Base-by-base conservation (phyloP, 23 red algal species). In the Rhodosorus marinus region DNA sequence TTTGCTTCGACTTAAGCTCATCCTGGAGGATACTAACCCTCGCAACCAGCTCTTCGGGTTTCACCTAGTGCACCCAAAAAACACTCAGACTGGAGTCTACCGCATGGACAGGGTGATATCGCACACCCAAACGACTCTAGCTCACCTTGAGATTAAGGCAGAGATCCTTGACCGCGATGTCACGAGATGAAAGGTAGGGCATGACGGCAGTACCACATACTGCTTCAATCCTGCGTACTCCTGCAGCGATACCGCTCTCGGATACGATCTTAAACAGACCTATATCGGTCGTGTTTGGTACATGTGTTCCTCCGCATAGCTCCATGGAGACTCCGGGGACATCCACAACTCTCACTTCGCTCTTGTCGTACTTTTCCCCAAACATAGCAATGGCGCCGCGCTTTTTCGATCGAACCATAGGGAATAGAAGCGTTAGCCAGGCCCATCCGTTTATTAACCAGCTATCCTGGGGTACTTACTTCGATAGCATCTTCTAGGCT, bases 301-400 rank as follows among this genome's bases (percentile, higher is more conserved):
- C 87, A 69, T 94, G 87, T 55, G 71, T 94, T 19, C 87, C 87
- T 50, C 87, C 87, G 36, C 87, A 94, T 2, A 94, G 60, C 67
- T 94, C 87, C 70, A 73, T 80, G 0, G 74, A 82, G 6, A 83
- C 87, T 2, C 66, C 76, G 5, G 78, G 78, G 29, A 94, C 54
- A 55, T 84, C 71, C 5, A 94, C 87, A 27, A 94, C 87, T 11
- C 87, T 77, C 7, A 94, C 87, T 33, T 77, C 66, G 9, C 46
- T 49, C 1, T 55, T 38, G 35, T 81, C 76, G 41, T 94, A 94
- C 54, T 94, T 94, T 54, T 94, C 87, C 20, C 76, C 76, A 24
- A 83, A 84, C 87, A 94, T 78, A 0, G 87, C 87, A 0, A 94
- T 62, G 19, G 87, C 87, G 30, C 87, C 87, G 35, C 60, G 47